Conservation (phyloP, 2,329 filamentous ascomycete genomes). For the Mycosphaerella sp. region DNA sequence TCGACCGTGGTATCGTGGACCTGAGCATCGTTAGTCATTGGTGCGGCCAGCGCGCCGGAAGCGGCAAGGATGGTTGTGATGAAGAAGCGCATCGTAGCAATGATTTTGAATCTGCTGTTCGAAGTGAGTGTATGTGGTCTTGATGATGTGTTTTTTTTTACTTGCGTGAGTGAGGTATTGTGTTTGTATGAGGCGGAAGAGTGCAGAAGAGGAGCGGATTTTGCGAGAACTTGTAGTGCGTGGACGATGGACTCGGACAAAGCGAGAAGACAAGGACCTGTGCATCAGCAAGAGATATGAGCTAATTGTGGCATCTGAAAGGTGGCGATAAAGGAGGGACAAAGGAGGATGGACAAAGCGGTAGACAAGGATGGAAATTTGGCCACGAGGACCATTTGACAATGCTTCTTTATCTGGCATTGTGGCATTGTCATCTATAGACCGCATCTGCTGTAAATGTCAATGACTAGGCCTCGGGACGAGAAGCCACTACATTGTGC, state of each 20-base stretch:
- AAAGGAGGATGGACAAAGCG: too few species aligned
- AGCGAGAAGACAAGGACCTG: neutral
- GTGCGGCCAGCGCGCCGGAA: conserved; percentile 17
- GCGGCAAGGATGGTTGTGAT: conserved; percentile 11
- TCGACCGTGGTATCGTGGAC: neutral
- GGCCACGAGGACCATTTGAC: too few species aligned
- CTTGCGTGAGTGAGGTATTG: neutral
- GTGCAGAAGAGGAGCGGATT: neutral
- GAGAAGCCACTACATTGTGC: too few species aligned
- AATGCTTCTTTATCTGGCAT: too few species aligned
- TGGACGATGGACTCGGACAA: neutral
- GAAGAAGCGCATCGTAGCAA: conserved; percentile 6
- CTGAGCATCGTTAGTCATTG: neutral
- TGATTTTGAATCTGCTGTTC: neutral
- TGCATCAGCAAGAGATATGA: neutral
- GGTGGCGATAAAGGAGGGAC: neutral
- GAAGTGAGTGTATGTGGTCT: neutral
- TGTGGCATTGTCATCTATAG: too few species aligned
- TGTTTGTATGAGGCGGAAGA: neutral
- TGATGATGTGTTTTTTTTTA: neutral
- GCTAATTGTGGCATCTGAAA: neutral
- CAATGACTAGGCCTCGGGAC: too few species aligned
- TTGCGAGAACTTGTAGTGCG: neutral
- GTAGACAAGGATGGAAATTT: too few species aligned
- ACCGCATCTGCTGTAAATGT: too few species aligned